Evolutionary conservation across 1,284 basidiomycete species (phyloP), one percentile per base, ranked within the genome.

Genomic region (Xerocomus nothofagi): DNA sequence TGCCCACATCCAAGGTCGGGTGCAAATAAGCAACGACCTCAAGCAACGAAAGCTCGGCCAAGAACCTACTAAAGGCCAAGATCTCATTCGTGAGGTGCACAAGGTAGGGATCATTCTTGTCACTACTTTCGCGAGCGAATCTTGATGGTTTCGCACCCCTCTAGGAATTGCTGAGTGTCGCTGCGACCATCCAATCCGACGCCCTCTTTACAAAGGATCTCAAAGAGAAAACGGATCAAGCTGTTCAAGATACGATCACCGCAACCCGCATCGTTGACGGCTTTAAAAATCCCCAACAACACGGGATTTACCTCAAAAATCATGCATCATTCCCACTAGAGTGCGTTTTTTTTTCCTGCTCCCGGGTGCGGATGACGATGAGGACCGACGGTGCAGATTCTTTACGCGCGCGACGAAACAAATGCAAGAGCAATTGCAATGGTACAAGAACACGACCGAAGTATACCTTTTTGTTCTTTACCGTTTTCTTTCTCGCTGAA

Each of bases 291-390:
- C 82, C 83, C 4, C 85, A 88, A 50, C 80, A 82, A 59, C 75
- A 82, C 54, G 81, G 79, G 18, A 75, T 75, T 30, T 82, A 86
- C 66, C 70, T 89, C 44, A 88, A 86, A 63, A 84, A 84, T 48
- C 79, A 88, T 52, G 84, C 87, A 1, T 74, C 71, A n/a, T 93
- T 91, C 69, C 89, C 90, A n/a, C 72, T 88, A 15, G 88, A 92
- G 86, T 90, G 56, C 47, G 82, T 73, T 37, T 31, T 38, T 20
- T 29, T 34, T 15, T 33, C 4, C 6, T 1, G 3, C 5, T 21
- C 10, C 5, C 20, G 17, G 6, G 6, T n/a, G 24, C 12, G 1
- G 17, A 10, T 6, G 2, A 14, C 5, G 18, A 39, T 6, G 4
- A 6, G 18, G 30, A 18, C 41, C 20, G 20, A 21, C 57, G 40